Evolutionary conservation across 106 monocot genomes (phyloP), one percentile per base, ranked within the genome.

Genomic region (Acorus calamus): DNA sequence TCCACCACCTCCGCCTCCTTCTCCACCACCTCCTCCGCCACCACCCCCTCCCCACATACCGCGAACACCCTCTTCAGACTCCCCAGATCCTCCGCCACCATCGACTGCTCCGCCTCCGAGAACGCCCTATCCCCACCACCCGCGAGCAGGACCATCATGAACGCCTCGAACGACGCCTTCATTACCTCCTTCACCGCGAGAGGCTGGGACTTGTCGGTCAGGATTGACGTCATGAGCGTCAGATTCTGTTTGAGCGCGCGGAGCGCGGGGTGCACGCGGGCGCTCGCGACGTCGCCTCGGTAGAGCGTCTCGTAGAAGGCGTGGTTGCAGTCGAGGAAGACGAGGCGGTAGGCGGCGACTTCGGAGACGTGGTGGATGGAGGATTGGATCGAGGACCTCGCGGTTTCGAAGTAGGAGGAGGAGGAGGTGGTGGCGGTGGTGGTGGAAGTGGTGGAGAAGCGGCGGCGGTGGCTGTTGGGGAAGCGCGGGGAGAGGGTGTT

Each of bases 141-240:
- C 3, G 68, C 74, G 6, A 75, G 68, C 8, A 75, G 11, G 41
- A 68, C 68, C 74, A 75, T 75, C 11, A 75, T 61, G 68, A 74
- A 74, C 7, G 74, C 67, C 48, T 74, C 74, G 68, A 68, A 74
- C 2, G 74, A 49, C 4, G 74, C 74, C 48, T 62, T 74, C 74
- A 68, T 74, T 10, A 74, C 67, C 49, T 74, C 68, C 47, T 49
- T 61, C 10, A 74, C 3, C 10, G 67, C 74, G 42, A 74, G n/a
- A 5, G 67, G 53, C 43, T 74, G 74, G 9, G 62, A 61, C 8
- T 11, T 13, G 48, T 74, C 74, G n/a, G 74, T 42, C 48, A 74
- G 45, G 13, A 44, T 42, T 7, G 66, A 7, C n/a, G 45, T 8
- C n/a, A 74, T 46, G 42, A 54, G 13, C 6, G 53, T 42, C 7